A percentile compares a stretch with the other conserved stretches of the same genome.
These are phyloP conservation scores for Chrysoporthe cubensis DNA, from an alignment of 2,329 filamentous ascomycete genomes.

Conservation along the genomic window DNA sequence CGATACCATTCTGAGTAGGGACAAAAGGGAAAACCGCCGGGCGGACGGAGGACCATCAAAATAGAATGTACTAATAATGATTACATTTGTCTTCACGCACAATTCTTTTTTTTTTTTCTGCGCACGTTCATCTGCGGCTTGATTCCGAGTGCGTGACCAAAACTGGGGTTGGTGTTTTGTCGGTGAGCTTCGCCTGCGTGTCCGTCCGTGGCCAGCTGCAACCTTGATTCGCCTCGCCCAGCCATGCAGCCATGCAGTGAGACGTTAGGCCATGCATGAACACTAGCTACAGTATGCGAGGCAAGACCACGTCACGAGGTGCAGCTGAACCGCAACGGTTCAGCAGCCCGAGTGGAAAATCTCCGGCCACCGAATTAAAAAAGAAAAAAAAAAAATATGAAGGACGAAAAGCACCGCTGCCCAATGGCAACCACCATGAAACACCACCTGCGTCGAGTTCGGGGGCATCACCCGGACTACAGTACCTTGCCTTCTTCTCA, in stretches of 20 bases:
- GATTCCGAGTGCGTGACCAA: neutral
- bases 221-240: slow-evolving; percentile 4
- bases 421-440: slow-evolving; percentile 10
- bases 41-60: slow-evolving; percentile 24
- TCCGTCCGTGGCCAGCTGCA: neutral
- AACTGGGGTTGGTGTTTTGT: slow-evolving; percentile 14
- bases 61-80: slow-evolving; percentile 24
- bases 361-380: slow-evolving; percentile 2
- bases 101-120: neutral
- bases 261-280: slow-evolving; percentile 8
- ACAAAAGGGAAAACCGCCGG: slow-evolving; percentile 21
- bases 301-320: slow-evolving; percentile 11
- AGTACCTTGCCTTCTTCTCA: neutral
- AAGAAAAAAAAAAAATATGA: neutral
- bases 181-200: slow-evolving; percentile 12
- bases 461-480: neutral
- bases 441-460: neutral
- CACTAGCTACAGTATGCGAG: slow-evolving; percentile 17
- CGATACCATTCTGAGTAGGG: slow-evolving; percentile 23
- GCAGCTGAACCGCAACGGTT: neutral
- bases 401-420: neutral
- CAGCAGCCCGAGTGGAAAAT: slow-evolving; percentile 2
- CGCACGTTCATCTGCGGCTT: neutral
- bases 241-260: neutral
- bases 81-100: slow-evolving; percentile 2